Percentiles rank a stretch among this genome's conserved stretches.
Conservation (phyloP, 192 early-diverging fungal species). For the Coemansia sp. region DNA sequence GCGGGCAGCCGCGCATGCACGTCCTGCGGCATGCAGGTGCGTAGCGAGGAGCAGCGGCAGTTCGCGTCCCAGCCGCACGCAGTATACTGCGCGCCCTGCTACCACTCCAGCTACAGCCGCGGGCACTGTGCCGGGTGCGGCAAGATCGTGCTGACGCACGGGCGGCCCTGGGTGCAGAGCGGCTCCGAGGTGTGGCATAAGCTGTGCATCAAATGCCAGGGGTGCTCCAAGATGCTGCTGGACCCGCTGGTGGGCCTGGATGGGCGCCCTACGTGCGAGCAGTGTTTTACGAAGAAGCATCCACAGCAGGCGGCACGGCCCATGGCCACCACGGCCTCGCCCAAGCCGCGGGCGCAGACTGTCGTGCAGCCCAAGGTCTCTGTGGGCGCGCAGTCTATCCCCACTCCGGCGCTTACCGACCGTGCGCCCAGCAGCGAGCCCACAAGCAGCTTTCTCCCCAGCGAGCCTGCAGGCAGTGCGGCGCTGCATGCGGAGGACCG, state of each 20-base stretch:
- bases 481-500: slow-evolving; percentile 1
- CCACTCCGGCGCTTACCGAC: slow-evolving; percentile 39
- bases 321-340: slow-evolving; percentile 15
- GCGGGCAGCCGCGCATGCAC: slow-evolving; percentile 23
- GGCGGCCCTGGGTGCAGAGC: slow-evolving; percentile 54
- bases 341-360: slow-evolving; percentile 6
- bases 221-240: slow-evolving; percentile 38
- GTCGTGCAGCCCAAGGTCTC: not conserved
- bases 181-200: slow-evolving; percentile 53
- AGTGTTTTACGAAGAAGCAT: slow-evolving; percentile 33
- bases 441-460: not conserved
- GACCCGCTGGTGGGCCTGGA: slow-evolving; percentile 42
- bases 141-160: slow-evolving; percentile 51
- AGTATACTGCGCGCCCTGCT: slow-evolving; percentile 52
- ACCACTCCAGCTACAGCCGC: slow-evolving; percentile 52
- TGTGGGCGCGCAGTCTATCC: slow-evolving; percentile 19
- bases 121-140: slow-evolving; percentile 48
- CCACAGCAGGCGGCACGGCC: slow-evolving; percentile 7
- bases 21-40: slow-evolving; percentile 29
- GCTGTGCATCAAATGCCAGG: slow-evolving; percentile 51
- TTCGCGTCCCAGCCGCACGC: slow-evolving; percentile 45
- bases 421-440: slow-evolving; percentile 19
- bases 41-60: slow-evolving; percentile 46
- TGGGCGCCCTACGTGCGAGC: slow-evolving; percentile 47
- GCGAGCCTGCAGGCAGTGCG: slow-evolving; percentile 1